A percentile compares a stretch with the other conserved stretches of the same genome.
phyloP scores from a whole-genome alignment of 768 basidiomycete species.

The Trametes villosa region DNA sequence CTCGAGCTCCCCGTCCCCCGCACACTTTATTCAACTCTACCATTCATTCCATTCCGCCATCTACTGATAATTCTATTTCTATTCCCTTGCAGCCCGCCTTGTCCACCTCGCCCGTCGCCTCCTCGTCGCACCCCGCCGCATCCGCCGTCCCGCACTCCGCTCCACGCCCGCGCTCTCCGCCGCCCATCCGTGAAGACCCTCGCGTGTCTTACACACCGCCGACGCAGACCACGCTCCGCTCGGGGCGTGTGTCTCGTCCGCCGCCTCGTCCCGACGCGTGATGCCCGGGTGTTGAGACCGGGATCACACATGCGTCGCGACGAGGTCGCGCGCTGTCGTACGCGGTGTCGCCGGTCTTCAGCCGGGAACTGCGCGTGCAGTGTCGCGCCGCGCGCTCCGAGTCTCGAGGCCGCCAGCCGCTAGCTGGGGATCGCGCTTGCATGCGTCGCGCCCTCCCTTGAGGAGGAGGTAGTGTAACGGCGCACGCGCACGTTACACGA shows the following conservation, averaged over 20 bases:
- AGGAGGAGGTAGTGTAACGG: slow-evolving; percentile 6
- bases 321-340: too few relatives aligned
- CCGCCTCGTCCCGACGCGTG: neutral
- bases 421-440: neutral
- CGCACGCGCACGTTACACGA: slow-evolving; percentile 3
- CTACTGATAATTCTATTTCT: neutral
- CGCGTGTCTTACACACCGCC: neutral
- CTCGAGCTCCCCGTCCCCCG: slow-evolving; percentile 37
- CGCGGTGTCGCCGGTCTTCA: too few relatives aligned
- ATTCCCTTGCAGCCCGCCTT: neutral
- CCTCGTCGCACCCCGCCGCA: neutral
- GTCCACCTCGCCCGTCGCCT: neutral
- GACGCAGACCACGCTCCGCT: slow-evolving; percentile 1
- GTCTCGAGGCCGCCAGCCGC: neutral
- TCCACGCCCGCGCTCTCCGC: neutral
- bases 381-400: neutral
- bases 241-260: neutral
- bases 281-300: too few relatives aligned
- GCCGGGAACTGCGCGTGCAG: neutral
- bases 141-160: neutral
- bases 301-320: too few relatives aligned
- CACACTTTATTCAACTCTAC: slow-evolving; percentile 10
- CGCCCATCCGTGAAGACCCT: neutral
- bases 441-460: neutral
- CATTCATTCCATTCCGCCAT: neutral